These are phyloP conservation scores for Candida anutae DNA, from an alignment of 1,139 yeast species.

Conservation along the genomic window DNA sequence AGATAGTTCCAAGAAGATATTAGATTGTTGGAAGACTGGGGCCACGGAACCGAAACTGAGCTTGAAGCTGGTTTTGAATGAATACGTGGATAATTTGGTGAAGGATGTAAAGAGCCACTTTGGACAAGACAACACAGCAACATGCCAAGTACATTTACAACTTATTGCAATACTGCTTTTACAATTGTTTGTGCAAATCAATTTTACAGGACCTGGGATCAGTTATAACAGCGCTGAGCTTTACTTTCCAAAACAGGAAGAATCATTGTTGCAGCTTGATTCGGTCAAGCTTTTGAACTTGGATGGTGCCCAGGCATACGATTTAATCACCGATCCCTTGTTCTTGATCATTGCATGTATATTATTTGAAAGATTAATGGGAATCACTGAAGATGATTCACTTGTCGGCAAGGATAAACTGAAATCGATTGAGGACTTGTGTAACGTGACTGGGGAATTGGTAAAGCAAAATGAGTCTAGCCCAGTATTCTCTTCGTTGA, in stretches of 20 bases:
- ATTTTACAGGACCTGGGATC: constrained; percentile 77
- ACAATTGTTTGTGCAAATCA: constrained; percentile 66
- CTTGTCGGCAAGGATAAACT: constrained; percentile 13
- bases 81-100: constrained; percentile 13
- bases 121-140: constrained; percentile 7
- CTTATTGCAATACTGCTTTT: constrained; percentile 48
- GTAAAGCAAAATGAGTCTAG: constrained; percentile 9
- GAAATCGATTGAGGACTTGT: constrained; percentile 14
- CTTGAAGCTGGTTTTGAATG: constrained; percentile 13
- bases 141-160: constrained; percentile 26
- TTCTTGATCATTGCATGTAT: constrained; percentile 41
- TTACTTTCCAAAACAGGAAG: constrained; percentile 25
- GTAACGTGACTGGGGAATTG: constrained; percentile 11
- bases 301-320: constrained; percentile 61
- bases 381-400: constrained; percentile 21
- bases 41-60: constrained; percentile 2
- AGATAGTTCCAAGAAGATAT: constrained; percentile 2
- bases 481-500: constrained; percentile 37
- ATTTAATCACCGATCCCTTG: constrained; percentile 48
- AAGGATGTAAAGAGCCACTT: constrained; percentile 7
- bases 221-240: constrained; percentile 26
- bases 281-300: constrained; percentile 35
- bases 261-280: constrained; percentile 21
- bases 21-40: constrained; percentile 5
- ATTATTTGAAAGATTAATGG: constrained; percentile 43